Conservation (phyloP, 179 eudicot genomes). For the Amaranthus tricolor region DNA sequence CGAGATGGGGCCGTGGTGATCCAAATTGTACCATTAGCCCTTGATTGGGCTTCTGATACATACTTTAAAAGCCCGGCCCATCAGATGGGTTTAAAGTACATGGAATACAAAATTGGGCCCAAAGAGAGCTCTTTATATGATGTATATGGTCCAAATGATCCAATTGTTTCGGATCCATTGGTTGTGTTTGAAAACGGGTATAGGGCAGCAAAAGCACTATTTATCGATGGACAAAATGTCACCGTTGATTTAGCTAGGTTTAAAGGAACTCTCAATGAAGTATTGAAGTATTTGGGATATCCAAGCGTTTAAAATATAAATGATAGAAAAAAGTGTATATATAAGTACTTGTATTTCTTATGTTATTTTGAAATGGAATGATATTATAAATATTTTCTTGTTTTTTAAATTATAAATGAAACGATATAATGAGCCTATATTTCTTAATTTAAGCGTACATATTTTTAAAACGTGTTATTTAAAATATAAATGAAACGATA, state of each 20-base stretch:
- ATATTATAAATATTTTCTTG: too few species aligned
- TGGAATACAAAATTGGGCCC: conserved; percentile 21
- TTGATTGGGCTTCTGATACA: conserved; percentile 22
- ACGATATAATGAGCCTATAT: too few species aligned
- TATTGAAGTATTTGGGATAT: conserved; percentile 19
- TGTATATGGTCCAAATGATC: conserved; percentile 20
- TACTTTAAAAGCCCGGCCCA: conserved; percentile 25
- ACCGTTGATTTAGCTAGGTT: conserved; percentile 37
- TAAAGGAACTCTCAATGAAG: conserved; percentile 29
- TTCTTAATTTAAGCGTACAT: too few species aligned
- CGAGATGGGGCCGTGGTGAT: conserved; percentile 23
- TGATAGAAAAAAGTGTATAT: neutral
- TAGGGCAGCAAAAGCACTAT: conserved; percentile 20
- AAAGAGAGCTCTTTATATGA: conserved; percentile 26
- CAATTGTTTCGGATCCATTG: conserved; percentile 18
- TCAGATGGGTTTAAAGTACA: conserved; percentile 24
- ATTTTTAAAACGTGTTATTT: too few species aligned
- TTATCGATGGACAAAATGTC: conserved; percentile 39
- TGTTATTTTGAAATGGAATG: too few species aligned
- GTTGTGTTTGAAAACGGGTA: conserved; percentile 29
- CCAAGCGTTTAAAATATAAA: neutral
- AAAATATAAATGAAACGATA: too few species aligned
- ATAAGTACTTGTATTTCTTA: too few species aligned
- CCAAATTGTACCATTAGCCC: conserved; percentile 30
- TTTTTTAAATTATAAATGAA: too few species aligned